Conservation (phyloP, 1,284 basidiomycete species). For the Farysia itapuensis region DNA sequence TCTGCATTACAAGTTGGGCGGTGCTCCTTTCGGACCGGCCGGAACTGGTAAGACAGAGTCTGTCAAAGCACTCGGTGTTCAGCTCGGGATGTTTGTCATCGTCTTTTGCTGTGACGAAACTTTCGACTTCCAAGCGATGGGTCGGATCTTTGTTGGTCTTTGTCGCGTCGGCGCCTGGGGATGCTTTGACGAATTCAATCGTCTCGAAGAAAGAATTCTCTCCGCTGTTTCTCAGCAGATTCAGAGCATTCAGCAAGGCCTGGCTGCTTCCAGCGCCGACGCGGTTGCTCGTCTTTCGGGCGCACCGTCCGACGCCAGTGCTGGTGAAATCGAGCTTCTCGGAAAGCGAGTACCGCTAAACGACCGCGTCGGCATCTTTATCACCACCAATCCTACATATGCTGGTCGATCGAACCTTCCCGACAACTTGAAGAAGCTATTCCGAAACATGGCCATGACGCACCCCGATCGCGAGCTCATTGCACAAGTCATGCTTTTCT, state of each 20-base stretch:
- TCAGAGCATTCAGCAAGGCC: constrained; percentile 94
- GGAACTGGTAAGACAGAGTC: constrained; percentile 99
- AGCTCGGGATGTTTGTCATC: constrained; percentile 93
- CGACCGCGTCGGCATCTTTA: constrained; percentile 91
- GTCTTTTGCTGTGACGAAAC: constrained; percentile 99
- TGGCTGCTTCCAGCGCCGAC: constrained; percentile 65
- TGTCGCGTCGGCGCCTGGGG: constrained; percentile 95
- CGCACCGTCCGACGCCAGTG: constrained; percentile 1
- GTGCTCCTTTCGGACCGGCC: constrained; percentile 95
- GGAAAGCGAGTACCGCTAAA: constrained; percentile 92
- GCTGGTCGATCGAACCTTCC: constrained; percentile 95
- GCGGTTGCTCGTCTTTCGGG: constrained; percentile 1
- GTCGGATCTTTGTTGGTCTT: constrained; percentile 95
- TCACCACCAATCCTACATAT: constrained; percentile 93
- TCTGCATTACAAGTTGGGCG: constrained; percentile 88
- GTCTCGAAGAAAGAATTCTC: constrained; percentile 94
- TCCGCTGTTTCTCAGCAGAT: constrained; percentile 99
- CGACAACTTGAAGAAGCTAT: constrained; percentile 89
- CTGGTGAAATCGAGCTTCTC: constrained; percentile 70
- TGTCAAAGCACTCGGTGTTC: constrained; percentile 96
- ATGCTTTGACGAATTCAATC: constrained; percentile 67
- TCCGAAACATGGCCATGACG: constrained; percentile 99
- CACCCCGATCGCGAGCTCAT: constrained; percentile 96
- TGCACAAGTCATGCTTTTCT: constrained; percentile 98
- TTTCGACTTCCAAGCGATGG: constrained; percentile 99